A percentile compares a stretch with the other conserved stretches of the same genome.
phyloP scores from a whole-genome alignment of 2,329 filamentous ascomycete species.

The Verticillium isaacii region DNA sequence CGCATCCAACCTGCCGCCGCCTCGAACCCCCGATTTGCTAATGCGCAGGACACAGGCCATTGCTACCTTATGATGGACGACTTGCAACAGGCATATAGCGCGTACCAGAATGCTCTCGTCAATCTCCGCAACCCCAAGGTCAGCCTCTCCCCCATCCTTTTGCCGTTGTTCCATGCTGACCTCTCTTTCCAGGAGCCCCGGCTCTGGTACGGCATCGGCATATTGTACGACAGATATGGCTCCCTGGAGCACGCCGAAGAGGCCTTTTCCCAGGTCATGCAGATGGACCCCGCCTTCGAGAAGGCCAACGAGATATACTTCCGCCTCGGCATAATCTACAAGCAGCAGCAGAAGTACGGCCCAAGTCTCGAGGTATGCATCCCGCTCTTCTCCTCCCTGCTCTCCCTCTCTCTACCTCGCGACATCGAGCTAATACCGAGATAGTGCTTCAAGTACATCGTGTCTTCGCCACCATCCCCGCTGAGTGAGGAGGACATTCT shows the following conservation, averaged over 20 bases:
- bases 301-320: conserved; percentile 99
- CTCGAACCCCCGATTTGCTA: conserved; percentile 7
- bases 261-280: conserved; percentile 97
- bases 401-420: not conserved
- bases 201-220: conserved; percentile 98
- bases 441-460: conserved; percentile 97
- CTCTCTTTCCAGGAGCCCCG: conserved; percentile 69
- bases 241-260: conserved; percentile 96
- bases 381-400: not conserved
- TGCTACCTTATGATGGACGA: conserved; percentile 99
- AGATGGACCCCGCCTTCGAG: conserved; percentile 95
- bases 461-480: conserved; percentile 84
- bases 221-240: conserved; percentile 93
- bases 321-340: conserved; percentile 98
- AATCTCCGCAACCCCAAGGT: conserved; percentile 93
- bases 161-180: conserved; percentile 13
- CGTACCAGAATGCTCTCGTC: conserved; percentile 92
- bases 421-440: conserved; percentile 16
- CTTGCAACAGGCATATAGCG: conserved; percentile 90
- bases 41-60: conserved; percentile 58
- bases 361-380: conserved; percentile 80
- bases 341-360: conserved; percentile 90
- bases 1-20: not conserved
- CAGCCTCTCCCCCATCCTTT: conserved; percentile 19
- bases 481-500: conserved; percentile 97